phyloP scores from a whole-genome alignment of 2,329 filamentous ascomycete genomes.

The Nemania sp. region DNA sequence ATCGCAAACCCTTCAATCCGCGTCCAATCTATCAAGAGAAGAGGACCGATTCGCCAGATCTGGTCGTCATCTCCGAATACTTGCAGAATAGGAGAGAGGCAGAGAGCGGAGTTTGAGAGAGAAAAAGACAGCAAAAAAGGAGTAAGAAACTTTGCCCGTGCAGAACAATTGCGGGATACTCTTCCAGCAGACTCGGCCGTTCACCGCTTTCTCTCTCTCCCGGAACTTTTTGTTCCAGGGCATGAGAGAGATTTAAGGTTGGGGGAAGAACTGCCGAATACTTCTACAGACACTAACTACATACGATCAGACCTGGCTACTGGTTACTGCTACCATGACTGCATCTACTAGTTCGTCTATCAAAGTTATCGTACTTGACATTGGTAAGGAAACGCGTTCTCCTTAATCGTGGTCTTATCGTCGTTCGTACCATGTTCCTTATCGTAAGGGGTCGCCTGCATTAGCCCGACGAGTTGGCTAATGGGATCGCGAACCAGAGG shows the following conservation, averaged over 20 bases:
- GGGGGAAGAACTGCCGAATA: conserved; percentile 10
- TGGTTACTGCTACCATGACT: conserved; percentile 37
- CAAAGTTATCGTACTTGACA: conserved; percentile 59
- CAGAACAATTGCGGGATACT: neutral
- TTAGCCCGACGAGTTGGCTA: conserved; percentile 46
- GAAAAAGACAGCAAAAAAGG: neutral
- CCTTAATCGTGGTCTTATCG: conserved; percentile 27
- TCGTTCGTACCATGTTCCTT: conserved; percentile 21
- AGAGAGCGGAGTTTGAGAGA: too few relatives aligned
- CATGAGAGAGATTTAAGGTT: conserved; percentile 3
- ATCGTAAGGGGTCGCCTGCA: conserved; percentile 35
- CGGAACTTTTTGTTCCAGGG: conserved; percentile 5
- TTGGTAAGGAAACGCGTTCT: conserved; percentile 51
- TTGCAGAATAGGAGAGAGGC: neutral
- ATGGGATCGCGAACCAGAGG: conserved; percentile 59
- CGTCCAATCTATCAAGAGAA: conserved; percentile 22
- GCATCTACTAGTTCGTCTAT: conserved; percentile 38
- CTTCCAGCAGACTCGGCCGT: conserved; percentile 2
- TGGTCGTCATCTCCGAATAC: conserved; percentile 12
- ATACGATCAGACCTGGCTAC: conserved; percentile 4
- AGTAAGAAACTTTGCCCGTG: neutral
- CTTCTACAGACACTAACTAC: conserved; percentile 4
- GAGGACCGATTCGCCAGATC: conserved; percentile 6
- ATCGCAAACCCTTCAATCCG: conserved; percentile 25
- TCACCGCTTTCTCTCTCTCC: conserved; percentile 19